These are phyloP conservation scores for Phlebiopsis gigantea DNA, from an alignment of 768 basidiomycete genomes.

Conservation along the genomic window DNA sequence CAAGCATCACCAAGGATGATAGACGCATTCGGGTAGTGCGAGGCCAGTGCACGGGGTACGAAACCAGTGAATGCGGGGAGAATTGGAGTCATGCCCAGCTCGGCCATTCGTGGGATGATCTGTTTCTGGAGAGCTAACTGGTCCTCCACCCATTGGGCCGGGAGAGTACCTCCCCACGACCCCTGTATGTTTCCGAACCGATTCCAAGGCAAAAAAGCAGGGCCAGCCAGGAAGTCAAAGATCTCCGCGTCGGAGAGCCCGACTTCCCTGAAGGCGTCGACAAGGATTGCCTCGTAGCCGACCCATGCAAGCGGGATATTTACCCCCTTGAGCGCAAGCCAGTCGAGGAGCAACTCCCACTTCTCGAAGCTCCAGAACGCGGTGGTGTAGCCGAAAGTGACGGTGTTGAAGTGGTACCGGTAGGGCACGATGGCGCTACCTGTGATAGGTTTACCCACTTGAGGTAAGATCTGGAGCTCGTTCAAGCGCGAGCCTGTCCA, in stretches of 20 bases:
- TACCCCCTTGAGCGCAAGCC: slow-evolving; percentile 36
- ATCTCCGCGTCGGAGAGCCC: slow-evolving; percentile 34
- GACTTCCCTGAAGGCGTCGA: slow-evolving; percentile 32
- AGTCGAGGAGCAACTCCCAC: slow-evolving; percentile 36
- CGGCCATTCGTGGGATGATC: slow-evolving; percentile 33
- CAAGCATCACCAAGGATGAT: slow-evolving; percentile 32
- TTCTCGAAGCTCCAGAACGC: slow-evolving; percentile 35
- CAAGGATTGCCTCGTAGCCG: slow-evolving; percentile 34
- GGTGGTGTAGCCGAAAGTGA: slow-evolving; percentile 37
- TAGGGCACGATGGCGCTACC: slow-evolving; percentile 32
- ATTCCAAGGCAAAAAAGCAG: slow-evolving; percentile 38
- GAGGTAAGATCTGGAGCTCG: slow-evolving; percentile 27
- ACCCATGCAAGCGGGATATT: slow-evolving; percentile 39
- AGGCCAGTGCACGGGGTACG: slow-evolving; percentile 29
- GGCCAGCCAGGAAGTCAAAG: slow-evolving; percentile 30
- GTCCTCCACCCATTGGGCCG: slow-evolving; percentile 33
- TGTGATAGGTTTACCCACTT: slow-evolving; percentile 26
- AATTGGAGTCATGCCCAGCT: slow-evolving; percentile 35
- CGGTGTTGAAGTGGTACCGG: slow-evolving; percentile 38
- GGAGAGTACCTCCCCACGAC: slow-evolving; percentile 32
- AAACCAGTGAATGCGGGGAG: slow-evolving; percentile 39
- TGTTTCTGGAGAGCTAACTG: slow-evolving; percentile 33
- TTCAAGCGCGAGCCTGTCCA: slow-evolving; percentile 38
- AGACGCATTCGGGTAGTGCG: slow-evolving; percentile 29
- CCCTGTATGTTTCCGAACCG: slow-evolving; percentile 39